Conservation (phyloP, 2,329 filamentous ascomycete genomes). For the Aspergillus flavus region DNA sequence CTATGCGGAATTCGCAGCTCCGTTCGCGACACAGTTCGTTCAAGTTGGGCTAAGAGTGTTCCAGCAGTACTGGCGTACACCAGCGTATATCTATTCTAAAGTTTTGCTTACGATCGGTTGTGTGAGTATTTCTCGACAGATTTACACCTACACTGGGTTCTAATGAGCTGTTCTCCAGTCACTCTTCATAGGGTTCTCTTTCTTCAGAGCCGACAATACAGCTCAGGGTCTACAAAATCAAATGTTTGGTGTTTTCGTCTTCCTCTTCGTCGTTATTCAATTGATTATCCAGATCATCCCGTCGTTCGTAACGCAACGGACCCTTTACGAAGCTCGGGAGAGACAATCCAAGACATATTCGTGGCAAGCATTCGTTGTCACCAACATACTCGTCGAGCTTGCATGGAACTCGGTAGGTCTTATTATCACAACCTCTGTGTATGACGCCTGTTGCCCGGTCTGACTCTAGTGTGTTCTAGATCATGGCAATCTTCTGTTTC, state of each 20-base stretch:
- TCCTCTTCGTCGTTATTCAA: constrained; percentile 72
- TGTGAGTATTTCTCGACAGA: constrained; percentile 21
- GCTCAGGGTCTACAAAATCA: constrained; percentile 82
- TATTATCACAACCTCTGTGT: neutral
- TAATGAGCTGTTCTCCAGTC: constrained; percentile 30
- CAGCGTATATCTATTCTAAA: constrained; percentile 84
- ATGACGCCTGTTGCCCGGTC: neutral
- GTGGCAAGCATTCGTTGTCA: constrained; percentile 69
- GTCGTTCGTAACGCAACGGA: constrained; percentile 56
- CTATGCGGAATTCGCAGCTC: constrained; percentile 75
- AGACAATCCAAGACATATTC: constrained; percentile 68
- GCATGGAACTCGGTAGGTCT: constrained; percentile 53
- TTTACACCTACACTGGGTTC: constrained; percentile 35
- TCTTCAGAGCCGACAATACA: constrained; percentile 71
- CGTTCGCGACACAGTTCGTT: constrained; percentile 66
- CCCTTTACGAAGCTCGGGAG: constrained; percentile 60
- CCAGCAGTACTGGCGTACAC: constrained; percentile 86
- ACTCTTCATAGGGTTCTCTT: constrained; percentile 79
- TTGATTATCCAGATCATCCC: constrained; percentile 56
- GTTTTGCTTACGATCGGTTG: constrained; percentile 62
- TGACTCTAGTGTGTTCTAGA: constrained; percentile 24
- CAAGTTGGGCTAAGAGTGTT: constrained; percentile 73
- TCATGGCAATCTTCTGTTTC: constrained; percentile 61
- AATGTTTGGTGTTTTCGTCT: constrained; percentile 83
- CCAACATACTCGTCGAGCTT: constrained; percentile 70